phyloP scores from a whole-genome alignment of 768 basidiomycete genomes.

The Boletus patriciae region DNA sequence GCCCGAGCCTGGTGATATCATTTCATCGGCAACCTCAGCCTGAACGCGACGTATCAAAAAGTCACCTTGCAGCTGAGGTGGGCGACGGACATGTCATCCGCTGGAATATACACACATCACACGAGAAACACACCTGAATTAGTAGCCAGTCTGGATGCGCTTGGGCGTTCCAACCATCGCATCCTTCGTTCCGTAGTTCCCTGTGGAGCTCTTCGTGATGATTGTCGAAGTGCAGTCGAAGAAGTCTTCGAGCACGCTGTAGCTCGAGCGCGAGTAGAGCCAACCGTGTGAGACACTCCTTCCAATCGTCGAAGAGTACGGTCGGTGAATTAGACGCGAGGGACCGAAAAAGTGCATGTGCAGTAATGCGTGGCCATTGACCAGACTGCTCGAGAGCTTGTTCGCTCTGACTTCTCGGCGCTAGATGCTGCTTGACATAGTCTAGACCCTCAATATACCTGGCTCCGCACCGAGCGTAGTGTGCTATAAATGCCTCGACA shows the following conservation, averaged over 20 bases:
- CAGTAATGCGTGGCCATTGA: slow-evolving; percentile 33
- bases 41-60: slow-evolving; percentile 47
- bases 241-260: too few species aligned
- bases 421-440: slow-evolving; percentile 8
- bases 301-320: slow-evolving; percentile 30
- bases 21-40: slow-evolving; percentile 37
- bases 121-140: too few species aligned
- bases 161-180: too few species aligned
- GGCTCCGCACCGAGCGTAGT: slow-evolving; percentile 11
- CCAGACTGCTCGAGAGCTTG: slow-evolving; percentile 38
- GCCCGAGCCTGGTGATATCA: slow-evolving; percentile 42
- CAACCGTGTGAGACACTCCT: slow-evolving; percentile 29
- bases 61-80: too few species aligned
- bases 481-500: neutral
- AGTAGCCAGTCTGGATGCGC: too few species aligned
- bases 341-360: slow-evolving; percentile 30
- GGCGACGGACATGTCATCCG: too few species aligned
- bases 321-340: slow-evolving; percentile 29
- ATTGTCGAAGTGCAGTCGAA: too few species aligned
- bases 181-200: too few species aligned
- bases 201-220: too few species aligned
- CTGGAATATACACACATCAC: too few species aligned
- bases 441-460: neutral
- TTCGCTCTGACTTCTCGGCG: slow-evolving; percentile 20
- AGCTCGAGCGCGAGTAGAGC: slow-evolving; percentile 32